A percentile compares a stretch with the other conserved stretches of the same genome.
Conservation (phyloP, 805 yeast genomes). For the Suhomyces kilbournensis region DNA sequence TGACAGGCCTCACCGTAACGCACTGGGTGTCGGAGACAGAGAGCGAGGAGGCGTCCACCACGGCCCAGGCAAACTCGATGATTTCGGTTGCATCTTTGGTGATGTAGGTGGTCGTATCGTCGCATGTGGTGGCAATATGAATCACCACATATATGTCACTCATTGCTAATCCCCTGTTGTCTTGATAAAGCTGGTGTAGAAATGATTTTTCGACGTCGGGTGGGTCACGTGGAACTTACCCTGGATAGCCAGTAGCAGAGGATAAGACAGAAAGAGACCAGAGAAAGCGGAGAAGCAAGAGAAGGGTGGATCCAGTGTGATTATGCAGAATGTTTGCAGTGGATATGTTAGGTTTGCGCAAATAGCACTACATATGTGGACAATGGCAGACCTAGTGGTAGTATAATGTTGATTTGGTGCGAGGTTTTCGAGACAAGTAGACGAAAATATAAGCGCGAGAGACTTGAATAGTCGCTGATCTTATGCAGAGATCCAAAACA, state of each 20-base stretch:
- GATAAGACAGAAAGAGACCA: background rate
- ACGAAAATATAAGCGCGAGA: background rate
- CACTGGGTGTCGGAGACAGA: conserved; percentile 42
- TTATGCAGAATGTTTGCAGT: background rate
- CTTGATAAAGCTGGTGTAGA: background rate
- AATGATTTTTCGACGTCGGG: conserved; percentile 6
- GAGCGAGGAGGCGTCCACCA: conserved; percentile 54
- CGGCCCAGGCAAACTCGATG: conserved; percentile 64
- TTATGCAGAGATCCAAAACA: background rate
- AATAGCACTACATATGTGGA: too few relatives aligned
- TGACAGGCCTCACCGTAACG: conserved; percentile 55
- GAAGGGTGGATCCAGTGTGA: background rate
- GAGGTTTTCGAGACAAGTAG: background rate
- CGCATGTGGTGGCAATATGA: conserved; percentile 64
- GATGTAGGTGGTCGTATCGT: conserved; percentile 56
- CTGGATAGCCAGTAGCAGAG: background rate
- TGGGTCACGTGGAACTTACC: conserved; percentile 5
- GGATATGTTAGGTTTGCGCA: too few relatives aligned
- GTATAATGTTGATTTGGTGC: background rate
- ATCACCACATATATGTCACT: conserved; percentile 59
- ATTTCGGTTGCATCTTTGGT: conserved; percentile 68
- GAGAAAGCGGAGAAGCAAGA: background rate
- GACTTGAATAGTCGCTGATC: background rate
- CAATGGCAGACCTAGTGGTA: too few relatives aligned
- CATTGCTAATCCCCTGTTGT: conserved; percentile 23